Base-by-base conservation (phyloP, 2,329 filamentous ascomycete genomes). In the Colletotrichum truncatum region DNA sequence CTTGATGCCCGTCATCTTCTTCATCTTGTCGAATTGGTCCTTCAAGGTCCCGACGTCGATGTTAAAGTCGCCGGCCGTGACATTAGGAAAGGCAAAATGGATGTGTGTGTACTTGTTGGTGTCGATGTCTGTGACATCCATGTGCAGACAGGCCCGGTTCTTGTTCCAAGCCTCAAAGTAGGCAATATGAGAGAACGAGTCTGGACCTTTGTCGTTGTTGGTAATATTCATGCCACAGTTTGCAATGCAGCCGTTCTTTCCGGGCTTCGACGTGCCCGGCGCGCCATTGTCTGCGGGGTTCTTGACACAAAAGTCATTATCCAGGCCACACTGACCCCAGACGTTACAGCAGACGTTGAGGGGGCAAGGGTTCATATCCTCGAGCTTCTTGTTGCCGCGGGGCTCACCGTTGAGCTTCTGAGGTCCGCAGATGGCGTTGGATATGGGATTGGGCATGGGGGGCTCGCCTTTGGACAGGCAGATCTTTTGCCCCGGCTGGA, bases 271-370 rank as follows among this genome's bases (percentile, higher is more conserved):
- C 2, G 70, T 70, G 11, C 71, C 70, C 0, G 70, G 70, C 7
- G 64, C 60, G 5, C 61, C 63, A 6, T 70, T 74, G n/a, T 69
- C 45, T 2, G 52, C 39, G 12, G 39, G 51, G n/a, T 23, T 16
- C 23, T 48, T 26, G 5, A 32, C 28, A 28, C 82, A 86, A 67
- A 83, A 84, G 14, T 81, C 81, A 1, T 68, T 67, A 0, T 80
- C 81, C 1, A 75, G 76, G 9, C 82, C 83, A 21, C 83, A 85
- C 51, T 80, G 75, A 0, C 82, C 83, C 73, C 79, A 81, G 36
- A 74, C 72, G 60, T 80, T 67, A 59, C 74, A 73, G 66, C 73
- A 75, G n/a, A 70, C 69, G 6, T 75, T 73, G 1, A 75, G 64
- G 2, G 71, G 73, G 18, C 75, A 77, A 1, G 72, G 72, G 30